Conservation (phyloP, 257 asterid species). For the Misopates orontium region DNA sequence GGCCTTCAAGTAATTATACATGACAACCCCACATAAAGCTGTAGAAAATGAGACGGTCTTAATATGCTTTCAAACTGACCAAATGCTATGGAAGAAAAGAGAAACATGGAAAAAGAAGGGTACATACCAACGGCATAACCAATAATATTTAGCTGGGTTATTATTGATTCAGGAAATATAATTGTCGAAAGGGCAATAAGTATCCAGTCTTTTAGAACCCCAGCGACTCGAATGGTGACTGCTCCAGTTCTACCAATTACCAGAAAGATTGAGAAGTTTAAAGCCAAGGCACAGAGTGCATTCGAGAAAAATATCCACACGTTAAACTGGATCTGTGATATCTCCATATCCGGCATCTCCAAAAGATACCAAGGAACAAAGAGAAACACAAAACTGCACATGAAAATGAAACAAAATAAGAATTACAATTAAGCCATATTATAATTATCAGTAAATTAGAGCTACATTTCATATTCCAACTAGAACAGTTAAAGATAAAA, state of each 20-base stretch:
- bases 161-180: slow-evolving; percentile 88
- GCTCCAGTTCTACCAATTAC: slow-evolving; percentile 99
- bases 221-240: slow-evolving; percentile 95
- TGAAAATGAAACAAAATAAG: slow-evolving; percentile 15
- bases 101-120: slow-evolving; percentile 23
- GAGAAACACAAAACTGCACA: slow-evolving; percentile 86
- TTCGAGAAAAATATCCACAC: slow-evolving; percentile 96
- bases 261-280: slow-evolving; percentile 92
- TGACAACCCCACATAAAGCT: slow-evolving; percentile 89
- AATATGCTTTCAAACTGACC: slow-evolving; percentile 16
- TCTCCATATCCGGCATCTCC: slow-evolving; percentile 96
- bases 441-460: slow-evolving; percentile 14
- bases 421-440: not conserved
- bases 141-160: slow-evolving; percentile 76
- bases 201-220: slow-evolving; percentile 98
- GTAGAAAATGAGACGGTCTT: slow-evolving; percentile 28
- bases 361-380: slow-evolving; percentile 95
- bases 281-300: slow-evolving; percentile 90
- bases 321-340: slow-evolving; percentile 80
- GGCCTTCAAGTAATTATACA: slow-evolving; percentile 65
- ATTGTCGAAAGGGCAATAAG: slow-evolving; percentile 90
- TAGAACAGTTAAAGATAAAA: slow-evolving; percentile 5
- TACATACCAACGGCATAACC: slow-evolving; percentile 90
- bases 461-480: slow-evolving; percentile 17
- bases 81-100: slow-evolving; percentile 11